These are phyloP conservation scores for Pestalotiopsis sp. DNA, from an alignment of 2,329 filamentous ascomycete genomes.

Conservation along the genomic window DNA sequence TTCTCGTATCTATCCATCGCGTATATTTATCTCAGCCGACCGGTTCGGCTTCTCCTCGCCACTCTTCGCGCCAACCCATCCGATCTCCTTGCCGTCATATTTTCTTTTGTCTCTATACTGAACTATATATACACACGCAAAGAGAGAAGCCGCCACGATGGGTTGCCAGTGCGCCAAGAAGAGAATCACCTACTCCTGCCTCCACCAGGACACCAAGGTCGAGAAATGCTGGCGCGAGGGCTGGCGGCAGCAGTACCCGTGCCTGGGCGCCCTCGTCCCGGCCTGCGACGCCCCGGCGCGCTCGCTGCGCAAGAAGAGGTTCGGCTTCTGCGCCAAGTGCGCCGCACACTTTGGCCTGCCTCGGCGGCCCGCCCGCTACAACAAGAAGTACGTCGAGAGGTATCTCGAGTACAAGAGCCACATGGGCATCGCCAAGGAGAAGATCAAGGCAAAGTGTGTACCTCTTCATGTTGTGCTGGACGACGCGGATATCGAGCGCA, in stretches of 20 bases:
- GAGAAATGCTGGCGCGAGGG: slow-evolving; percentile 7
- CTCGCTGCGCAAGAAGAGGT: slow-evolving; percentile 3
- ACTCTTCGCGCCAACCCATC: not conserved
- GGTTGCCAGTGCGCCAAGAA: not conserved
- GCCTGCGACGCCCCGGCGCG: slow-evolving; percentile 1
- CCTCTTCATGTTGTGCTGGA: slow-evolving; percentile 19
- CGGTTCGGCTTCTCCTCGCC: not conserved
- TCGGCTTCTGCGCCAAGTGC: slow-evolving; percentile 10
- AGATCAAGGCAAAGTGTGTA: slow-evolving; percentile 20
- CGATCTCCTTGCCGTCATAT: not conserved
- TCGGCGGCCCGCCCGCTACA: not conserved
- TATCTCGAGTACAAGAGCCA: slow-evolving; percentile 28
- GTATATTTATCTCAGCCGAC: not conserved
- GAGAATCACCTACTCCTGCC: slow-evolving; percentile 1
- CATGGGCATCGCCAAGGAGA: slow-evolving; percentile 19
- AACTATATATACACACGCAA: not conserved
- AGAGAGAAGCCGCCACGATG: not conserved
- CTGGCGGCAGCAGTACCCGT: not conserved
- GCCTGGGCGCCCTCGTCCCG: not conserved
- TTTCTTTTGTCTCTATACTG: not conserved
- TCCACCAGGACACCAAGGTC: not conserved
- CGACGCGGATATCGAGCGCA: not conserved
- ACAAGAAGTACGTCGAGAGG: slow-evolving; percentile 20
- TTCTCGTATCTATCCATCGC: not conserved
- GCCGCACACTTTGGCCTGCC: slow-evolving; percentile 15